Conservation (phyloP, 257 asterid species). For the Apocynum venetum region DNA sequence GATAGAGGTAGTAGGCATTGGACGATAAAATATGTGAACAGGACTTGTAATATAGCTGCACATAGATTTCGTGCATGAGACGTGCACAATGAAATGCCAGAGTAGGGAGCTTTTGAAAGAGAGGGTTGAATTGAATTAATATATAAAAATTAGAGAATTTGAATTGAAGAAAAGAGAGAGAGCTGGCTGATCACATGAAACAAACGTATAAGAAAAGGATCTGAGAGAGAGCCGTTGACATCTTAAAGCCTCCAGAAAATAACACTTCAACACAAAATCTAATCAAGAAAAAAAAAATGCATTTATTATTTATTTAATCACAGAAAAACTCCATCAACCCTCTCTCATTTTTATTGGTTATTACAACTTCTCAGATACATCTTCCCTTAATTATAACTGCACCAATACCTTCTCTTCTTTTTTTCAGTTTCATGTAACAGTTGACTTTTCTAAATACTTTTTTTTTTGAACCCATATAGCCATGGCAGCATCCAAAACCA, state of each 20-base stretch:
- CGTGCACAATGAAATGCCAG: background rate
- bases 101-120: too few species aligned
- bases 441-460: constrained; percentile 25
- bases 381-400: constrained; percentile 31
- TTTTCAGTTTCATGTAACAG: constrained; percentile 16
- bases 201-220: constrained; percentile 39
- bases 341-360: background rate
- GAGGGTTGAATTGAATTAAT: too few species aligned
- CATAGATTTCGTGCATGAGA: constrained; percentile 3
- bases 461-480: constrained; percentile 18
- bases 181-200: constrained; percentile 39
- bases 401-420: constrained; percentile 12
- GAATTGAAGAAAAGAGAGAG: constrained; percentile 27
- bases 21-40: too few species aligned
- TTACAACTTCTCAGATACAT: constrained; percentile 17
- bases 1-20: too few species aligned
- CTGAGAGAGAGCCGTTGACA: constrained; percentile 48
- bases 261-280: background rate
- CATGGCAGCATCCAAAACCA: constrained; percentile 31
- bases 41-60: too few species aligned
- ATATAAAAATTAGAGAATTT: constrained; percentile 12
- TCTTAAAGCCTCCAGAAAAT: background rate
- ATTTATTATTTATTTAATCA: background rate
- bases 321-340: background rate
- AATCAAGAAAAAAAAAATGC: background rate